These are phyloP conservation scores for Elaphomyces granulatus DNA, from an alignment of 495 filamentous ascomycete species.

Conservation along the genomic window DNA sequence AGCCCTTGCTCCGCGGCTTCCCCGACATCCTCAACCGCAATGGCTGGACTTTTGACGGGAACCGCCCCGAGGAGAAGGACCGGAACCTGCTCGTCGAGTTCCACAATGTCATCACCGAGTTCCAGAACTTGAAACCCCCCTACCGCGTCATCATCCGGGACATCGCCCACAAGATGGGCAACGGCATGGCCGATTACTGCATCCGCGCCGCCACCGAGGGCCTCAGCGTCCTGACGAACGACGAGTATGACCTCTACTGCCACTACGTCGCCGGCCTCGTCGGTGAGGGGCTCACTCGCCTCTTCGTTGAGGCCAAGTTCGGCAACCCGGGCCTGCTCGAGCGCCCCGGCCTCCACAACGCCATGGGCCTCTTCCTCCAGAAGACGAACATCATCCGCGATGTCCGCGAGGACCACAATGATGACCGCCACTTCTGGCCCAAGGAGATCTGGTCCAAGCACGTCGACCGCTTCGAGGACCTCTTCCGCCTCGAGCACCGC, in stretches of 20 bases:
- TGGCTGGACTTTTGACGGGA: conserved; percentile 80
- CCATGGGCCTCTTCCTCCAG: conserved; percentile 94
- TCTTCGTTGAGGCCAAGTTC: conserved; percentile 79
- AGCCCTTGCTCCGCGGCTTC: conserved; percentile 74
- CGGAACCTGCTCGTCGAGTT: conserved; percentile 84
- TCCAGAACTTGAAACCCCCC: conserved; percentile 71
- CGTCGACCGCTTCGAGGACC: conserved; percentile 73
- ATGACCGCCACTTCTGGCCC: conserved; percentile 83
- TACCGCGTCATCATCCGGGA: conserved; percentile 86
- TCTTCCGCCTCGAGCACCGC: conserved; percentile 69
- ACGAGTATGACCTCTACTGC: conserved; percentile 91
- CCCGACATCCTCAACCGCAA: conserved; percentile 60
- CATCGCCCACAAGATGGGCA: conserved; percentile 89
- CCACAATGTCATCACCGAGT: conserved; percentile 70
- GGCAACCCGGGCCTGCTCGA: conserved; percentile 74
- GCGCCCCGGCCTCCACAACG: conserved; percentile 68
- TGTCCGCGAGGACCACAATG: conserved; percentile 75
- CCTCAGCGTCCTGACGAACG: conserved; percentile 66
- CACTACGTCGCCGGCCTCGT: conserved; percentile 96
- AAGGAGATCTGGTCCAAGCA: conserved; percentile 94
- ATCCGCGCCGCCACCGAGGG: conserved; percentile 63
- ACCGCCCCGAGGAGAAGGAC: conserved; percentile 88
- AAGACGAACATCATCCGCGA: conserved; percentile 99
- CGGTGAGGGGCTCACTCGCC: conserved; percentile 77
- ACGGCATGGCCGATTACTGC: conserved; percentile 94